Base-by-base conservation (phyloP, 306 rosid species). In the Rosa chinensis region DNA sequence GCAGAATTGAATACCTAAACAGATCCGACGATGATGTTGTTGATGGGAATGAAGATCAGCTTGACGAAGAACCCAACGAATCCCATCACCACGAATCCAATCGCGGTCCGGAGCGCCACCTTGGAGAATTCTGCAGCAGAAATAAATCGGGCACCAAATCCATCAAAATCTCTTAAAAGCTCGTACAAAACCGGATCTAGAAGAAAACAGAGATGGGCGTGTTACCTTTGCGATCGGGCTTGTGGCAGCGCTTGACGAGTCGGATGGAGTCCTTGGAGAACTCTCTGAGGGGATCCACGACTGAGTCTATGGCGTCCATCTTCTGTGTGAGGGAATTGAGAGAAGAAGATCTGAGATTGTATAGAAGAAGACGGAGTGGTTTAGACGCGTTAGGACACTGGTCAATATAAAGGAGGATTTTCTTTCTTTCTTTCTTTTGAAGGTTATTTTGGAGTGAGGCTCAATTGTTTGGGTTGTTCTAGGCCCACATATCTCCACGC, bases 1-100 rank as follows among this genome's bases (percentile, higher is more conserved):
- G 53, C 40, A 5, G 12, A 72, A 66, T n/a, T 10, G 4, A 23
- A 28, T 68, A 87, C 75, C 82, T 84, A 87, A 84, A 73, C 70
- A 74, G 90, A 87, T 66, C 90, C 88, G 10, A 87, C 88, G 52
- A 87, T 87, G 74, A 87, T 87, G 72, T 87, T 87, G 84, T 87
- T 87, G 83, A 87, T 87, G 59, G 90, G 90, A 59, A 87, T 87
- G 83, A 87, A 87, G 77, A 84, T 82, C 64, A 87, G 84, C 86
- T 87, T 87, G 25, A 87, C 90, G 72, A 87, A 84, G 44, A 87
- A 87, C 3, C 90, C 90, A n/a, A 87, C 90, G 67, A 87, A 87
- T 61, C 90, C 90, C 90, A 87, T 87, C 50, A 84, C 90, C 1
- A 87, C 86, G 81, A 87, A 87, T 8, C 90, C 90, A 53, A 87